These are phyloP conservation scores for Fusarium newnesense DNA, from an alignment of 2,329 filamentous ascomycete genomes.

Conservation along the genomic window DNA sequence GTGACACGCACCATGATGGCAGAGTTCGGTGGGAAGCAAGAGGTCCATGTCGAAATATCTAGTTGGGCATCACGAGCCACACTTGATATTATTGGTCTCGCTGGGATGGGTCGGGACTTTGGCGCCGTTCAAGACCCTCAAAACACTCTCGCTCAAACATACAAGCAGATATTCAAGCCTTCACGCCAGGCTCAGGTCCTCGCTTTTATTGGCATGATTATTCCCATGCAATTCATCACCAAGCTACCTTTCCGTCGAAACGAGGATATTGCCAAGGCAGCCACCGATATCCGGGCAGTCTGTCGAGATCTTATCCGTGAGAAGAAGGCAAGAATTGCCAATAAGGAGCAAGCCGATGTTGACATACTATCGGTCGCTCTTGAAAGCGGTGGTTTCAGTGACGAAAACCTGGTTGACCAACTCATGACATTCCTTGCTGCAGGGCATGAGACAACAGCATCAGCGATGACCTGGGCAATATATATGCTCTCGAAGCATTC, in stretches of 20 bases:
- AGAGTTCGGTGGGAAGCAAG: slow-evolving; percentile 45
- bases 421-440: slow-evolving; percentile 91
- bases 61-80: slow-evolving; percentile 75
- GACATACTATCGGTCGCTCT: slow-evolving; percentile 87
- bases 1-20: slow-evolving; percentile 70
- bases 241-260: slow-evolving; percentile 78
- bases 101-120: slow-evolving; percentile 78
- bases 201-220: slow-evolving; percentile 67
- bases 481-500: slow-evolving; percentile 76
- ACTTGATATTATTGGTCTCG: slow-evolving; percentile 79
- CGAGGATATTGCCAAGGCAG: slow-evolving; percentile 67
- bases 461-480: slow-evolving; percentile 78
- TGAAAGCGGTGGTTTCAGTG: slow-evolving; percentile 77
- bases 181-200: slow-evolving; percentile 63
- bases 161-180: slow-evolving; percentile 65
- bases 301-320: slow-evolving; percentile 75
- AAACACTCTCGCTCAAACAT: slow-evolving; percentile 68
- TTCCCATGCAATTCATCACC: slow-evolving; percentile 71
- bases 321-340: slow-evolving; percentile 68
- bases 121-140: slow-evolving; percentile 69
- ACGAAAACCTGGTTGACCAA: slow-evolving; percentile 86
- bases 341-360: slow-evolving; percentile 62
- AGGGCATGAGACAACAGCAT: slow-evolving; percentile 82
- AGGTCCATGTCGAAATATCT: slow-evolving; percentile 64
- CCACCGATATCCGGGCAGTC: slow-evolving; percentile 68